phyloP scores from a whole-genome alignment of 1,284 basidiomycete species.

The Ustilago crameri region DNA sequence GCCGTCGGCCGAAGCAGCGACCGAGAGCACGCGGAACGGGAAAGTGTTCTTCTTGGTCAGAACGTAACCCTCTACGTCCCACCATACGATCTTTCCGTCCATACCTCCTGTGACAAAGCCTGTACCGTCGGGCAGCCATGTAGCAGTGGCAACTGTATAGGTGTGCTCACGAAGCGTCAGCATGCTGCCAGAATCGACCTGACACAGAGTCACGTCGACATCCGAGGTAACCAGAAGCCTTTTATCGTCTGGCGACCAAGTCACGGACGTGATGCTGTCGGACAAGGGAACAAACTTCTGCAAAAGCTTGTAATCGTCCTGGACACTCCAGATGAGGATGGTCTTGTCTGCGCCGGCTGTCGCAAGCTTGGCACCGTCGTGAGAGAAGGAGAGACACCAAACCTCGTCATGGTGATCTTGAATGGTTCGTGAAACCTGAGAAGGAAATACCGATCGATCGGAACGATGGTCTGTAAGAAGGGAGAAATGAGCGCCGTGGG shows the following conservation, averaged over 20 bases:
- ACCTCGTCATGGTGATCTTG: slow-evolving; percentile 90
- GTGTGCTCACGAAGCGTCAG: slow-evolving; percentile 75
- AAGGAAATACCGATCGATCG: slow-evolving; percentile 82
- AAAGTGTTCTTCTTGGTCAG: slow-evolving; percentile 77
- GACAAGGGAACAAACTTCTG: slow-evolving; percentile 47
- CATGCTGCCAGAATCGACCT: slow-evolving; percentile 23
- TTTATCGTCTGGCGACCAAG: slow-evolving; percentile 69
- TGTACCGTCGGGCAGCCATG: slow-evolving; percentile 87
- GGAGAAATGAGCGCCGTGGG: slow-evolving; percentile 74
- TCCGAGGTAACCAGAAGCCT: slow-evolving; percentile 52
- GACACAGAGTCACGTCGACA: slow-evolving; percentile 53
- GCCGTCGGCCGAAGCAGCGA: slow-evolving; percentile 87
- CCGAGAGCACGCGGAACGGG: slow-evolving; percentile 87
- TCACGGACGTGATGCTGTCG: slow-evolving; percentile 70
- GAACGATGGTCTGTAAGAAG: slow-evolving; percentile 87
- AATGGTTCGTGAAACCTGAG: slow-evolving; percentile 75
- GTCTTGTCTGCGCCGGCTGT: slow-evolving; percentile 86
- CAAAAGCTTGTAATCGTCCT: slow-evolving; percentile 43
- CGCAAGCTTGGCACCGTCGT: slow-evolving; percentile 84
- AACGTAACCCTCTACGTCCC: slow-evolving; percentile 76
- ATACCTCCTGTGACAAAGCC: slow-evolving; percentile 90
- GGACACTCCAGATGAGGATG: slow-evolving; percentile 82
- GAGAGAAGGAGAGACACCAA: slow-evolving; percentile 95
- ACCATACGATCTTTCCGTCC: slow-evolving; percentile 86
- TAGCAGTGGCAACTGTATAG: slow-evolving; percentile 85